A percentile compares a stretch with the other conserved stretches of the same genome.
Conservation (phyloP, 192 early-diverging fungal genomes). For the Obelidium mucronatum region DNA sequence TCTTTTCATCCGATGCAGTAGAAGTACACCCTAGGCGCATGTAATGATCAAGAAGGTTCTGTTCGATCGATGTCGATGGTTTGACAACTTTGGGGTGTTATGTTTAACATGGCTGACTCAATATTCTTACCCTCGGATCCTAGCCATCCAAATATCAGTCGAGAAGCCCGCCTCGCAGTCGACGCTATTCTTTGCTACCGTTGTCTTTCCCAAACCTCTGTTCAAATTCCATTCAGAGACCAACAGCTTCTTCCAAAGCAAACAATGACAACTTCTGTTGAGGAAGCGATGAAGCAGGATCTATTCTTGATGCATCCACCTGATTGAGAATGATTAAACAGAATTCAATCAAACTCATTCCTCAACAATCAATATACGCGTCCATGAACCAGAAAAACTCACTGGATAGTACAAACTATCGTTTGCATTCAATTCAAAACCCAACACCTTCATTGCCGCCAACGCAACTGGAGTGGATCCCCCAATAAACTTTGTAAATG, state of each 20-base stretch:
- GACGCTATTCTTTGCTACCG: not conserved
- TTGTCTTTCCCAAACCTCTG: not conserved
- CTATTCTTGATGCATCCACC: not conserved
- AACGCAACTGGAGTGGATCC: not conserved
- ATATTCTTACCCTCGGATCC: not conserved
- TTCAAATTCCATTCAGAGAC: constrained; percentile 22
- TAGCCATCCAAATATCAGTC: constrained; percentile 2
- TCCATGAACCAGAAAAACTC: not conserved
- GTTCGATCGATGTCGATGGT: not conserved
- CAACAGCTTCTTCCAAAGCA: constrained; percentile 3
- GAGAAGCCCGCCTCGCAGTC: not conserved
- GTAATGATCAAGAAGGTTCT: constrained; percentile 9
- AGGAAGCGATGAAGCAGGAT: not conserved
- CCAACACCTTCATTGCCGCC: constrained; percentile 3
- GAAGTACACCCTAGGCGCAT: constrained; percentile 7
- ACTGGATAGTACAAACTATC: constrained; percentile 17
- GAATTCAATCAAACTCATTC: too few species aligned
- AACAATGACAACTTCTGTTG: not conserved
- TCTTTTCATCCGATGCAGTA: constrained; percentile 7
- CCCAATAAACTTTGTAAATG: not conserved
- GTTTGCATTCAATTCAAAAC: constrained; percentile 2
- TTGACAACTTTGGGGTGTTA: not conserved
- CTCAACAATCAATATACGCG: constrained; percentile 8
- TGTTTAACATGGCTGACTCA: not conserved
- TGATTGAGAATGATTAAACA: not conserved